These are phyloP conservation scores for Paramecium sexaurelia DNA, from an alignment of 73 alveolate species.

Conservation along the genomic window DNA sequence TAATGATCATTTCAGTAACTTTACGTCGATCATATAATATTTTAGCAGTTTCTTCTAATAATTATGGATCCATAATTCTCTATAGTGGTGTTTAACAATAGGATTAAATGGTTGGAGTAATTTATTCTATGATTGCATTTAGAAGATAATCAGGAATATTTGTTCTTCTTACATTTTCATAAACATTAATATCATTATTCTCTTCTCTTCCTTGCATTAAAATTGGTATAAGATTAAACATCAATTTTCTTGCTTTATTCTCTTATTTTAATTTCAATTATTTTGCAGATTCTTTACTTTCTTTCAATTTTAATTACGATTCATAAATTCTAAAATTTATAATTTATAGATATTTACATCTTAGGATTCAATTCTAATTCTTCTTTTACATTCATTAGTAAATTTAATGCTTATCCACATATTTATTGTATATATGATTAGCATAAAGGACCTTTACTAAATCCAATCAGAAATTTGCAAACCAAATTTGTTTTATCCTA, in stretches of 20 bases:
- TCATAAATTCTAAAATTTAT: not conserved
- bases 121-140: not conserved
- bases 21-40: conserved; percentile 27
- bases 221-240: not conserved
- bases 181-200: not conserved
- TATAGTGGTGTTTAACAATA: conserved; percentile 33
- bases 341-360: not conserved
- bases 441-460: not conserved
- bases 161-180: conserved; percentile 2
- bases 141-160: not conserved
- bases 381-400: conserved; percentile 27
- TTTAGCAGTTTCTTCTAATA: conserved; percentile 49
- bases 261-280: not conserved
- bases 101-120: conserved; percentile 18
- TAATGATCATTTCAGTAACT: conserved; percentile 22
- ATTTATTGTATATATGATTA: not conserved
- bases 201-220: not conserved
- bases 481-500: not conserved
- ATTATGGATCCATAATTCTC: not conserved
- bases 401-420: conserved; percentile 16
- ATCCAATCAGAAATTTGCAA: conserved; percentile 2
- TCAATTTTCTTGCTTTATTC: not conserved
- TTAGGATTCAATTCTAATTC: conserved; percentile 31
- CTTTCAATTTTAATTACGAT: not conserved
- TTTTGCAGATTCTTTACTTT: not conserved